Evolutionary conservation across 2,329 filamentous ascomycete species (phyloP).

Genomic region (Thermomyces lanuginosus): DNA sequence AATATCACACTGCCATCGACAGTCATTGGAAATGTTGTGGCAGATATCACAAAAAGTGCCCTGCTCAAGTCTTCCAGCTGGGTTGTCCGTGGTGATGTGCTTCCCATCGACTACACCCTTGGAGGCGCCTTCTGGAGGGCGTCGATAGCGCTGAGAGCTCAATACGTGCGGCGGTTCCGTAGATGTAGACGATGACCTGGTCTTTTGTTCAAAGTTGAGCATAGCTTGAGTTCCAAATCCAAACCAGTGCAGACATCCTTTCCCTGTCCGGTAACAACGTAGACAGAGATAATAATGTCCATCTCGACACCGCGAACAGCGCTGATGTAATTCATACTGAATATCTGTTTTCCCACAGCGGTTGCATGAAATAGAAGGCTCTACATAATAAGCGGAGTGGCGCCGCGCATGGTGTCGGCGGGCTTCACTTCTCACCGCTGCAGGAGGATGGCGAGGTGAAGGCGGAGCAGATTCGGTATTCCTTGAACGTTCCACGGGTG

Average conservation of each 20-base stretch:
- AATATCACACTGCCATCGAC: constrained; percentile 73
- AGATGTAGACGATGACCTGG: constrained; percentile 25
- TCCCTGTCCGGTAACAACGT: constrained; percentile 58
- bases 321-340: constrained; percentile 74
- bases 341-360: constrained; percentile 56
- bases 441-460: constrained; percentile 9
- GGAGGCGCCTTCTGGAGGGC: constrained; percentile 13
- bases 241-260: constrained; percentile 73
- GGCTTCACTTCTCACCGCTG: constrained; percentile 18
- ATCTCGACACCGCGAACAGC: constrained; percentile 52
- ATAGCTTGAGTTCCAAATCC: constrained; percentile 66
- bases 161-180: constrained; percentile 38
- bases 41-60: constrained; percentile 78
- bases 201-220: constrained; percentile 43
- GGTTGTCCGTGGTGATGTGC: constrained; percentile 48
- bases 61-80: constrained; percentile 49
- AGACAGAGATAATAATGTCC: constrained; percentile 68
- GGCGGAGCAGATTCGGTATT: constrained; percentile 9
- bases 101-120: constrained; percentile 26
- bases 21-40: constrained; percentile 55
- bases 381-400: constrained; percentile 34
- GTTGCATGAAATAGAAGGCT: constrained; percentile 59
- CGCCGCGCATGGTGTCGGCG: constrained; percentile 14
- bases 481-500: constrained; percentile 8
- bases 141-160: constrained; percentile 19